These are phyloP conservation scores for Xanthoconium separans DNA, from an alignment of 1,284 basidiomycete genomes.

Conservation along the genomic window DNA sequence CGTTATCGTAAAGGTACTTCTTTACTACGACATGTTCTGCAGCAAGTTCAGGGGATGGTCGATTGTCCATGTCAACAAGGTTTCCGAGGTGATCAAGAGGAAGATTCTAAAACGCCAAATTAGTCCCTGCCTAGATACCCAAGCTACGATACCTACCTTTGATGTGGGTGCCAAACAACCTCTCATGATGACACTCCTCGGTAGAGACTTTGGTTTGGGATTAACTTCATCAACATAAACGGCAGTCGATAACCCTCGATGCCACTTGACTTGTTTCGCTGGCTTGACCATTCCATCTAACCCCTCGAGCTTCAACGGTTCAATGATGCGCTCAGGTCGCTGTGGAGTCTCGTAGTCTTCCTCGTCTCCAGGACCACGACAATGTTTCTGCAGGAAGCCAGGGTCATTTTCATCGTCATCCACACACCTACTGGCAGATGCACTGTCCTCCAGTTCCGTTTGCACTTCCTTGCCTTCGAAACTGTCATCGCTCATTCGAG, in stretches of 20 bases:
- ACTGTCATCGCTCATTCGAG: slow-evolving; percentile 44
- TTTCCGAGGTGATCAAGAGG: slow-evolving; percentile 78
- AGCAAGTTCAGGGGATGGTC: slow-evolving; percentile 59
- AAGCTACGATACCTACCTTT: slow-evolving; percentile 49
- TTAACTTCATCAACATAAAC: slow-evolving; percentile 61
- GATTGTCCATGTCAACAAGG: slow-evolving; percentile 53
- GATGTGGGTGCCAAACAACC: slow-evolving; percentile 64
- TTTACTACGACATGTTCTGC: slow-evolving; percentile 71
- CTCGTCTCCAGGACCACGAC: slow-evolving; percentile 74
- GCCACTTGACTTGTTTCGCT: slow-evolving; percentile 75
- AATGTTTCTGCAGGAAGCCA: slow-evolving; percentile 43
- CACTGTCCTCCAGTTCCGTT: slow-evolving; percentile 23
- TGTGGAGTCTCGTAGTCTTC: slow-evolving; percentile 76
- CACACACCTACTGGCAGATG: slow-evolving; percentile 24
- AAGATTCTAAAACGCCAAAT: slow-evolving; percentile 45
- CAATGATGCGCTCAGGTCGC: slow-evolving; percentile 38
- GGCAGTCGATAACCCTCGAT: slow-evolving; percentile 62
- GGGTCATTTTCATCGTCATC: slow-evolving; percentile 35
- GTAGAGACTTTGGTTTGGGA: slow-evolving; percentile 44
- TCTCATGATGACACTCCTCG: slow-evolving; percentile 48
- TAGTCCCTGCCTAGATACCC: background rate
- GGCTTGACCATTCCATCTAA: slow-evolving; percentile 37
- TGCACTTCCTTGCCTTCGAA: slow-evolving; percentile 30
- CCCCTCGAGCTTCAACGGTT: slow-evolving; percentile 38
- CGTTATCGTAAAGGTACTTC: slow-evolving; percentile 82